Evolutionary conservation across 371 early-diverging fungal species (phyloP).

Genomic region (Modicella reniformis): DNA sequence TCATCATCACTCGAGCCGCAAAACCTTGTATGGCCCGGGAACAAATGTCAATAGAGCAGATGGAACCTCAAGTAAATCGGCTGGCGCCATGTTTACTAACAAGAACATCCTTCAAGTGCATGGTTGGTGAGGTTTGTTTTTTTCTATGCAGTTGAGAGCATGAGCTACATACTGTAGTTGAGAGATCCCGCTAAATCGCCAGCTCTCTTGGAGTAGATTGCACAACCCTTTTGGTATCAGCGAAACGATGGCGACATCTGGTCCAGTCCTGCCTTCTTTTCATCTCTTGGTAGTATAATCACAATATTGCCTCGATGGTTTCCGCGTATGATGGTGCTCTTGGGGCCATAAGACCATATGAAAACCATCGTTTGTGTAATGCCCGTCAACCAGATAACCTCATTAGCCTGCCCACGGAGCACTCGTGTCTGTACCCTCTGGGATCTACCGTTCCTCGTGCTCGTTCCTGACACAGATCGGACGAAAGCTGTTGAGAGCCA

Average conservation of each 20-base stretch:
- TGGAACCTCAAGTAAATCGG: neutral
- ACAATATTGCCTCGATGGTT: neutral
- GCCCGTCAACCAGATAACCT: neutral
- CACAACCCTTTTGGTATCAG: no score
- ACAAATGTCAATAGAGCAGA: neutral
- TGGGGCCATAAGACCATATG: neutral
- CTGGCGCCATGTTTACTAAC: neutral
- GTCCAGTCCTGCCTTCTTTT: no score
- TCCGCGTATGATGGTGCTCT: neutral
- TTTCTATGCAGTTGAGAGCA: no score
- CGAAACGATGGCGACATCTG: no score
- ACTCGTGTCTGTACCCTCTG: neutral
- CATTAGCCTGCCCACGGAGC: neutral
- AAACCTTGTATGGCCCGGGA: slow-evolving; percentile 7
- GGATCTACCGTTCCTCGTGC: neutral
- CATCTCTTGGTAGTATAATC: neutral
- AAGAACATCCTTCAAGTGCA: neutral
- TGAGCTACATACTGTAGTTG: neutral
- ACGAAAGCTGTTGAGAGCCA: neutral
- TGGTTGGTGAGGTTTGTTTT: no score
- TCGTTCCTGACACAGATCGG: neutral
- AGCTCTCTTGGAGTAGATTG: neutral
- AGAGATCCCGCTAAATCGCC: neutral
- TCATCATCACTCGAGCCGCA: neutral
- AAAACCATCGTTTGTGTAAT: neutral